phyloP scores from a whole-genome alignment of 2,329 filamentous ascomycete genomes.

The Hymenotorrendiella dingleyae region DNA sequence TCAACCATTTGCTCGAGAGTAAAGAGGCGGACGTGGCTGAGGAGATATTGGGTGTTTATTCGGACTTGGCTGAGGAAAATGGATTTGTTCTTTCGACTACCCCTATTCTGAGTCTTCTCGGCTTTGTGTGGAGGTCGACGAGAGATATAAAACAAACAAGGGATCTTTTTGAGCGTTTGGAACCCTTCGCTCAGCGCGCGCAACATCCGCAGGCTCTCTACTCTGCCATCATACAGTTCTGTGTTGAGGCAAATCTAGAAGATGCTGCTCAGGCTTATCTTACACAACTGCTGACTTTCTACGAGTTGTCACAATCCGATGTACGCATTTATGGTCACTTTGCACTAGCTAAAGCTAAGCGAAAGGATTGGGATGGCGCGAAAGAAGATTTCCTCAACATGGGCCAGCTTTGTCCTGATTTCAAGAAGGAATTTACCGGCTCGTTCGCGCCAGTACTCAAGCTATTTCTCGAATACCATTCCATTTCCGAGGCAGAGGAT shows the following conservation, averaged over 20 bases:
- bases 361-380: slow-evolving; percentile 26
- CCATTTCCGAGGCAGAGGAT: slow-evolving; percentile 23
- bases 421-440: slow-evolving; percentile 10
- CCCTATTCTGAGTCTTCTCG: slow-evolving; percentile 24
- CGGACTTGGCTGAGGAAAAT: slow-evolving; percentile 17
- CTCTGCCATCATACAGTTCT: slow-evolving; percentile 28
- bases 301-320: slow-evolving; percentile 9
- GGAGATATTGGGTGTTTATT: slow-evolving; percentile 16
- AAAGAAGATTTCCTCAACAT: slow-evolving; percentile 23
- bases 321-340: slow-evolving; percentile 28
- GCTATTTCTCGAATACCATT: slow-evolving; percentile 23
- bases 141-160: slow-evolving; percentile 19
- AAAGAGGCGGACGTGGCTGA: slow-evolving; percentile 22
- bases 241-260: slow-evolving; percentile 25
- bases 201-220: slow-evolving; percentile 23
- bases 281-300: slow-evolving; percentile 8
- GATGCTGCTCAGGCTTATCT: slow-evolving; percentile 20
- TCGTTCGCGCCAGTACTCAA: slow-evolving; percentile 27
- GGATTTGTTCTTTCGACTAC: slow-evolving; percentile 18
- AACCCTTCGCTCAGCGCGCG: slow-evolving; percentile 9
- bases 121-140: slow-evolving; percentile 23
- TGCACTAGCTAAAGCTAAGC: slow-evolving; percentile 27
- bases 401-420: slow-evolving; percentile 6
- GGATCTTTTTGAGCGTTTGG: slow-evolving; percentile 23
- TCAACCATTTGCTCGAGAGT: no score